Percentiles rank a stretch among this genome's conserved stretches.
Conservation (phyloP, 2,329 filamentous ascomycete genomes). For the Cladosporium sp. region DNA sequence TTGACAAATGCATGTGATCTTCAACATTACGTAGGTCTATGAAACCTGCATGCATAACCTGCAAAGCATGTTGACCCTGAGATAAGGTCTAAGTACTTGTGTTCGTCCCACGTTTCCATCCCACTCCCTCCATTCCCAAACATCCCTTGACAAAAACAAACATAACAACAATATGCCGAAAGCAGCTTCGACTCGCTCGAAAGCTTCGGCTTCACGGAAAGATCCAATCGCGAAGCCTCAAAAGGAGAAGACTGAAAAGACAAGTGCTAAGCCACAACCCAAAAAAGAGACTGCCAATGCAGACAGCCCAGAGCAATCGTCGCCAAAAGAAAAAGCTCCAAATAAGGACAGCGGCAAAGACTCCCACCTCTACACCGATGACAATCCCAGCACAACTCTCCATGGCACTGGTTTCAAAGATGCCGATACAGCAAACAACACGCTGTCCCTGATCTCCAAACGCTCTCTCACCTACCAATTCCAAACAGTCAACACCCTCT, state of each 20-base stretch:
- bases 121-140: background rate
- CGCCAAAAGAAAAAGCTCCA: background rate
- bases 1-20: background rate
- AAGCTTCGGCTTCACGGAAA: background rate
- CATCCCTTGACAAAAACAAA: background rate
- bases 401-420: conserved; percentile 33
- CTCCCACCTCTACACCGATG: conserved; percentile 33
- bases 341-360: conserved; percentile 20
- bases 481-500: conserved; percentile 32
- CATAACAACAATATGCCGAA: conserved; percentile 1
- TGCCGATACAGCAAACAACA: conserved; percentile 22
- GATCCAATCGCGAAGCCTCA: background rate
- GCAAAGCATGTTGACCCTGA: background rate
- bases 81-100: background rate
- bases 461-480: conserved; percentile 31
- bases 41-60: background rate
- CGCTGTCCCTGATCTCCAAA: conserved; percentile 26
- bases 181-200: background rate
- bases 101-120: background rate
- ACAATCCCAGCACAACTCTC: conserved; percentile 30
- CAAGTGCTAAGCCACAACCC: background rate
- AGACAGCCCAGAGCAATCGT: background rate
- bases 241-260: background rate
- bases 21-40: conserved; percentile 6
- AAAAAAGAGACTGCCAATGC: background rate